Base-by-base conservation (phyloP, 768 basidiomycete species). In the Candolleomyces eurysporus region DNA sequence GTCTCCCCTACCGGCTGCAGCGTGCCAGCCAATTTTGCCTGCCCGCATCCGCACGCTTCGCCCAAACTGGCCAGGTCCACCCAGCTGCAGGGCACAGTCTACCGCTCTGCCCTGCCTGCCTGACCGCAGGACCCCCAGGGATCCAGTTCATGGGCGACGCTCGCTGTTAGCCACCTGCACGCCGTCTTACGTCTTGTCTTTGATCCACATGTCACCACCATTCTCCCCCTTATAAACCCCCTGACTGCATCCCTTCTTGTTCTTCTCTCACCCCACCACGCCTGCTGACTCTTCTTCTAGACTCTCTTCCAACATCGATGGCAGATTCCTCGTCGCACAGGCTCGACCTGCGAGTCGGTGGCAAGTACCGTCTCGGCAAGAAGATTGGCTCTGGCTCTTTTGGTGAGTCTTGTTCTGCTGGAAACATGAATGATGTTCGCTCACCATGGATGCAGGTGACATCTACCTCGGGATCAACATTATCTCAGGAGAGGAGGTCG, bases 401-500 rank as follows among this genome's bases (percentile, higher is more conserved):
- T 70, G 94, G 96, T 96, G 69, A 71, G 90, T 81, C 57, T 22
- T 57, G 39, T 43, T 32, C 26, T 57, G 55, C 48, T 43, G 66
- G 32, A 22, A 69, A 21, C 62, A 61, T 48, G 45, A 48, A 52
- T 57, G 19, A 22, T 42, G 21, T 55, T 26, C 50, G 45, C 50
- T 54, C 48, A 22, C 50, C 46, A 16, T 57, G 6, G 5, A 21
- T 45, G 14, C 40, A 96, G 96, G 95, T 76, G 96, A 98, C 74
- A 98, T 99, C 78, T 98, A 98, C 75, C 92, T 98, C 64, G 97
- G 97, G 61, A 96, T 97, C 76, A 99, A 98, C 84, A 98, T 99
- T 81, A 98, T 98, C 73, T 98, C 96, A 17, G 96, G 96, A 26
- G 97, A 99, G 75, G 97, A 98, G 74, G 96, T 98, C 63, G 97